A percentile compares a stretch with the other conserved stretches of the same genome.
Conservation (phyloP, 768 basidiomycete genomes). For the Lanmaoa rubissima region DNA sequence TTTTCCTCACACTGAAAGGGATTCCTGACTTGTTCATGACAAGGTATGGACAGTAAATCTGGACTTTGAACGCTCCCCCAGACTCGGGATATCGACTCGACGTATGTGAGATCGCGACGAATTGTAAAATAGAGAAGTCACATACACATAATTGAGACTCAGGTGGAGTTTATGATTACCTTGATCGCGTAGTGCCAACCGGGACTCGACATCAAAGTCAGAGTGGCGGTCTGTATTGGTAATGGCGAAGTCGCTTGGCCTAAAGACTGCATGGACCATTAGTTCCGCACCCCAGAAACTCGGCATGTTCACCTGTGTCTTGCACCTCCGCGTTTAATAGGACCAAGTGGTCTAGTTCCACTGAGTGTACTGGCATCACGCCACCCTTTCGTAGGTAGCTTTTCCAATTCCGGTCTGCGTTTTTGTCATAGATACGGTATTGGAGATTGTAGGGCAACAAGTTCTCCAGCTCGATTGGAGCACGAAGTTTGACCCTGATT, state of each 20-base stretch:
- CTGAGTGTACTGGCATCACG: conserved; percentile 93
- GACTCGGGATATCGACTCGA: conserved; percentile 77
- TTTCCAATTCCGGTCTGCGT: conserved; percentile 90
- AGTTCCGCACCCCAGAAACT: not conserved
- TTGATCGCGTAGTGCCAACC: conserved; percentile 69
- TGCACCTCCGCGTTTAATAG: conserved; percentile 87
- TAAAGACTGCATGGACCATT: conserved; percentile 58
- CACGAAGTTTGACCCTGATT: conserved; percentile 81
- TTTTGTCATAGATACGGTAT: conserved; percentile 96
- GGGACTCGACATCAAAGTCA: conserved; percentile 80
- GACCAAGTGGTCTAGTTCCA: conserved; percentile 87
- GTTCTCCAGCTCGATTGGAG: conserved; percentile 95
- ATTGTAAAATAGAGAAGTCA: conserved; percentile 2
- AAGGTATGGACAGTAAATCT: conserved; percentile 89
- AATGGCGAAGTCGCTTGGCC: conserved; percentile 94
- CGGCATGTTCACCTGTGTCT: conserved; percentile 67
- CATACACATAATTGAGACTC: conserved; percentile 87
- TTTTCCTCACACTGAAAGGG: conserved; percentile 71
- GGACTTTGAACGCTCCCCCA: conserved; percentile 94
- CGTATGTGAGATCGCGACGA: conserved; percentile 6
- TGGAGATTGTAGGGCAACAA: conserved; percentile 90
- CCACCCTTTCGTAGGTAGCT: conserved; percentile 93
- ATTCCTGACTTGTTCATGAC: conserved; percentile 91
- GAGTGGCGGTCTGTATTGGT: conserved; percentile 92
- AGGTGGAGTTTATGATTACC: conserved; percentile 75